Percentiles rank a stretch among this genome's conserved stretches.
phyloP scores from a whole-genome alignment of 805 yeast species.

The Cephaloascus fragrans region DNA sequence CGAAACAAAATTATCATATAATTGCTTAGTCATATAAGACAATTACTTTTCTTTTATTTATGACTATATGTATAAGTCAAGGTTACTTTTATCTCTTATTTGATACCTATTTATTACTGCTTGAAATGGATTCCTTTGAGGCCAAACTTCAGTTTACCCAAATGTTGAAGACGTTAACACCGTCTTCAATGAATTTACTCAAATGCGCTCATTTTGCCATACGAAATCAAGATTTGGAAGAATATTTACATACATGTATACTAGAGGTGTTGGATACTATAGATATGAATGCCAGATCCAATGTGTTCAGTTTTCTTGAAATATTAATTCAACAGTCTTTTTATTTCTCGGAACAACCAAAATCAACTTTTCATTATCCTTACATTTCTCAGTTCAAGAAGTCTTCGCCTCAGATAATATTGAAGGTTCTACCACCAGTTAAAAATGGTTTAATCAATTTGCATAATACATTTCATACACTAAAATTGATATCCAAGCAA shows the following conservation, averaged over 20 bases:
- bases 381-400: conserved; percentile 22
- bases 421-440: conserved; percentile 22
- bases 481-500: conserved; percentile 17
- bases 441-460: conserved; percentile 10
- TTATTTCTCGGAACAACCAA: conserved; percentile 21
- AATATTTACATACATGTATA: conserved; percentile 60
- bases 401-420: conserved; percentile 22
- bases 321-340: conserved; percentile 36
- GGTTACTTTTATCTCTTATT: too few relatives aligned
- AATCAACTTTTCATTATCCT: conserved; percentile 24
- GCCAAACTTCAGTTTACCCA: conserved; percentile 69
- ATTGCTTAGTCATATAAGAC: background rate
- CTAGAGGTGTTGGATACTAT: conserved; percentile 44
- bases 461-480: conserved; percentile 16
- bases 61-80: too few relatives aligned
- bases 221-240: conserved; percentile 47
- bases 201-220: conserved; percentile 49
- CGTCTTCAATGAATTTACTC: conserved; percentile 43
- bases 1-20: background rate
- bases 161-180: conserved; percentile 53
- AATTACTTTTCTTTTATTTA: too few relatives aligned
- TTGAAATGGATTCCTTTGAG: conserved; percentile 84
- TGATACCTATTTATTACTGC: too few relatives aligned
- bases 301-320: conserved; percentile 62
- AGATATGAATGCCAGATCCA: conserved; percentile 54